A percentile compares a stretch with the other conserved stretches of the same genome.
Conservation (phyloP, 1,139 yeast species). For the Lodderomyces beijingensis region DNA sequence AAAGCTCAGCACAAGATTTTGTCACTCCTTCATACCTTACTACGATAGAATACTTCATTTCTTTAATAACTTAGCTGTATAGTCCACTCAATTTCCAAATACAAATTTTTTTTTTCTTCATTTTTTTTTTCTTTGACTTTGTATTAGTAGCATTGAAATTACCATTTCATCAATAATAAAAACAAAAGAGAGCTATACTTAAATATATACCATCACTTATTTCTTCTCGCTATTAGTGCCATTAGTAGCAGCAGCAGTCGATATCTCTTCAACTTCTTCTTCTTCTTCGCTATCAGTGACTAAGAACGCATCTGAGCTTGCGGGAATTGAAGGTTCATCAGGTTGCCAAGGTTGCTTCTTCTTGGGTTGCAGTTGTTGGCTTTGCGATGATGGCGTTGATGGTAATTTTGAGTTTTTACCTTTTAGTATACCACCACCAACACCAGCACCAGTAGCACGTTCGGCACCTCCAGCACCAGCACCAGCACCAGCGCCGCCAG, state of each 20-base stretch:
- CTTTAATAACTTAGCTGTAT: too few relatives aligned
- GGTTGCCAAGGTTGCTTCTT: constrained; percentile 55
- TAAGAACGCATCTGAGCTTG: constrained; percentile 66
- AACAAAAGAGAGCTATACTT: too few relatives aligned
- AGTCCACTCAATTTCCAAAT: too few relatives aligned
- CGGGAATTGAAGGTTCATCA: constrained; percentile 33
- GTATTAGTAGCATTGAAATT: too few relatives aligned
- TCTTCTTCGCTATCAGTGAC: constrained; percentile 80
- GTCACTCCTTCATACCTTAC: too few relatives aligned
- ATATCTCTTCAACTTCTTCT: constrained; percentile 20
- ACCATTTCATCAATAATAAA: too few relatives aligned
- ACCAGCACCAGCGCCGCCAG: constrained; percentile 12
- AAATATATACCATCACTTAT: too few relatives aligned
- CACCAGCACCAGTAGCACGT: background rate
- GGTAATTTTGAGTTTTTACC: constrained; percentile 3
- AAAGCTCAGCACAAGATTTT: too few relatives aligned
- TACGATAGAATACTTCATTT: too few relatives aligned
- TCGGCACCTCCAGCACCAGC: constrained; percentile 7
- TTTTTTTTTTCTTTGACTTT: too few relatives aligned
- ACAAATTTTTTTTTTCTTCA: too few relatives aligned
- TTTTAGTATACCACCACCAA: too few relatives aligned
- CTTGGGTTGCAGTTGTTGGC: constrained; percentile 8
- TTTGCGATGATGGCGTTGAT: background rate
- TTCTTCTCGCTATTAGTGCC: constrained; percentile 8
- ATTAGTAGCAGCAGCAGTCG: constrained; percentile 10